Evolutionary conservation across 352 stramenopile genomes (phyloP).

Genomic region (Aphanomyces invadans): DNA sequence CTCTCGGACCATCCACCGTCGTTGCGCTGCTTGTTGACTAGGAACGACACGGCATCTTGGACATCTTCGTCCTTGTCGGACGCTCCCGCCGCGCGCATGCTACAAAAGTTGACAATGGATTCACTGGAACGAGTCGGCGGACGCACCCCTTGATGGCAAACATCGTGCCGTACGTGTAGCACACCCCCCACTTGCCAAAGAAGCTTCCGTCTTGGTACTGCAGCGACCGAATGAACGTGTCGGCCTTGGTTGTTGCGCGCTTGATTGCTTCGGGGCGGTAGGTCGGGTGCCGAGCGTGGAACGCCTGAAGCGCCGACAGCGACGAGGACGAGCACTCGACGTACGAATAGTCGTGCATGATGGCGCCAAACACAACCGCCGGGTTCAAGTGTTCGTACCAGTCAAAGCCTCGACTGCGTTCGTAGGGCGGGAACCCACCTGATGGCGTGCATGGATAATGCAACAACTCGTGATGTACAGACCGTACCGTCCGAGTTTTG

Average conservation of each 20-base stretch:
- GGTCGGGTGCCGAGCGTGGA: constrained; percentile 48
- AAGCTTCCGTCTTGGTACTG: constrained; percentile 83
- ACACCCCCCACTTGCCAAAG: constrained; percentile 87
- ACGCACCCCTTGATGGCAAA: constrained; percentile 83
- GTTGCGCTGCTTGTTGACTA: constrained; percentile 63
- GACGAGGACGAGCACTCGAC: constrained; percentile 85
- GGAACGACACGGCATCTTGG: constrained; percentile 47
- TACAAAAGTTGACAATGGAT: constrained; percentile 4
- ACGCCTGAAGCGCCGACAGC: constrained; percentile 72
- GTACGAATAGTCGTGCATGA: constrained; percentile 94
- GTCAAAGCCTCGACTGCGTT: constrained; percentile 35
- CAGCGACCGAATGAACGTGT: constrained; percentile 76
- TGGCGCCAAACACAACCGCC: constrained; percentile 89
- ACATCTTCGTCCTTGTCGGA: constrained; percentile 34
- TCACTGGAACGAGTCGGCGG: too few species aligned
- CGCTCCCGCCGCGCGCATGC: constrained; percentile 27
- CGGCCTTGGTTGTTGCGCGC: constrained; percentile 44
- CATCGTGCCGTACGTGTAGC: constrained; percentile 87
- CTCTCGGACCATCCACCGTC: constrained; percentile 90
- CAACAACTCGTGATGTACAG: too few species aligned
- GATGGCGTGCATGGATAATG: too few species aligned
- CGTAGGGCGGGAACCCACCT: constrained; percentile 25
- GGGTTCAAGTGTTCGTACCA: constrained; percentile 87
- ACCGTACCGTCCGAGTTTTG: constrained; percentile 82
- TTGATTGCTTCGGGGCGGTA: constrained; percentile 48